Conservation (phyloP, 257 asterid genomes). For the Solanum peruvianum region DNA sequence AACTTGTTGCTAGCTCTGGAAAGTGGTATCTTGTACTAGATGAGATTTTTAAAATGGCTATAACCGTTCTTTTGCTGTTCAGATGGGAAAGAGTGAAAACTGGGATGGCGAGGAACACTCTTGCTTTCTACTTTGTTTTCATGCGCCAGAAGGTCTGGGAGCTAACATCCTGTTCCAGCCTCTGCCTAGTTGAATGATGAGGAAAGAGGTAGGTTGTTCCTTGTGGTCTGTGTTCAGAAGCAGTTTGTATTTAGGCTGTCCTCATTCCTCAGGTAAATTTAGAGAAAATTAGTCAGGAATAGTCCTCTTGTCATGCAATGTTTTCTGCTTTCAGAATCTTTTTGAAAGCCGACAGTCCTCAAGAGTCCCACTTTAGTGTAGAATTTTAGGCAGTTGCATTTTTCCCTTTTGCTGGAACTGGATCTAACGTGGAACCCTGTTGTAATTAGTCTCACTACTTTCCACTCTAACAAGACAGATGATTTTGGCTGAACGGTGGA, state of each 20-base stretch:
- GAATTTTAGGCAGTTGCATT: neutral
- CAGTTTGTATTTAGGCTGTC: neutral
- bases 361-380: neutral
- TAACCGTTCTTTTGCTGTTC: neutral
- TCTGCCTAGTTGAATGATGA: neutral
- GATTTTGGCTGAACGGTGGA: neutral
- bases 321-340: neutral
- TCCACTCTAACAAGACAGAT: neutral
- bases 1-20: neutral
- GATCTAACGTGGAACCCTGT: neutral
- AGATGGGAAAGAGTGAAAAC: neutral
- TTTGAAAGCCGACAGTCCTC: neutral
- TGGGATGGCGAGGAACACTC: neutral
- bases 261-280: neutral
- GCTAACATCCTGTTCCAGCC: neutral
- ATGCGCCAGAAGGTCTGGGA: neutral
- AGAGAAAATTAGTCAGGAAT: neutral
- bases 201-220: neutral
- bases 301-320: neutral
- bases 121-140: neutral
- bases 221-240: neutral
- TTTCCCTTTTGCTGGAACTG: neutral
- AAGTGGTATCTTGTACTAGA: neutral
- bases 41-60: neutral
- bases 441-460: neutral